These are phyloP conservation scores for Isochrysis galbana DNA, from an alignment of 78 protist genomes.

Conservation along the genomic window DNA sequence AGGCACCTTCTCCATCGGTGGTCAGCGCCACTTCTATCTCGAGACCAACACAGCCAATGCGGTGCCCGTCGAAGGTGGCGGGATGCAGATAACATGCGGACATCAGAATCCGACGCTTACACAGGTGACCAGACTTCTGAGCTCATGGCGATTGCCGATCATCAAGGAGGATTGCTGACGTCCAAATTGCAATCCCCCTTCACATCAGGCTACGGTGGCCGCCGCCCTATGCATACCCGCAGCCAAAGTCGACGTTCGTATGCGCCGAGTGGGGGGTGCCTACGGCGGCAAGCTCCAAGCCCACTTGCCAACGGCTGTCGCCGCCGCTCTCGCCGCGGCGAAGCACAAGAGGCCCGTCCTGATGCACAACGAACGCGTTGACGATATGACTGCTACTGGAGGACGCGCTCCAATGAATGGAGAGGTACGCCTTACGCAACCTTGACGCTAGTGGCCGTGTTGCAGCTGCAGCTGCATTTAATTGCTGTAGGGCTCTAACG, in stretches of 20 bases:
- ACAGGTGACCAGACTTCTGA: too few species aligned
- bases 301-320: slow-evolving; percentile 32
- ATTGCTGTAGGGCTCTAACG: too few species aligned
- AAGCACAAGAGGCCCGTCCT: slow-evolving; percentile 38
- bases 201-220: not conserved
- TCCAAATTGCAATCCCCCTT: not conserved
- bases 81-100: not conserved
- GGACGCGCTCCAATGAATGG: slow-evolving; percentile 36
- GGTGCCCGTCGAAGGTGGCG: slow-evolving; percentile 46
- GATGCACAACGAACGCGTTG: slow-evolving; percentile 18
- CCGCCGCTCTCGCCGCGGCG: slow-evolving; percentile 61
- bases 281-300: slow-evolving; percentile 73
- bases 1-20: slow-evolving; percentile 7
- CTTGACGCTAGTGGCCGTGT: too few species aligned
- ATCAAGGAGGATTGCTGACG: too few species aligned
- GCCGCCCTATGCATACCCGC: not conserved
- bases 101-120: slow-evolving; percentile 16
- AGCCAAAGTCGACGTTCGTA: not conserved
- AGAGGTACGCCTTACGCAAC: not conserved
- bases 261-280: slow-evolving; percentile 62
- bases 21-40: slow-evolving; percentile 63
- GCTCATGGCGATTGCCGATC: too few species aligned
- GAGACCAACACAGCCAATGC: slow-evolving; percentile 47
- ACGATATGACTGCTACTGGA: slow-evolving; percentile 58
- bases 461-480: too few species aligned